These are phyloP conservation scores for Microascus cirrosus DNA, from an alignment of 2,329 filamentous ascomycete species.

Conservation along the genomic window DNA sequence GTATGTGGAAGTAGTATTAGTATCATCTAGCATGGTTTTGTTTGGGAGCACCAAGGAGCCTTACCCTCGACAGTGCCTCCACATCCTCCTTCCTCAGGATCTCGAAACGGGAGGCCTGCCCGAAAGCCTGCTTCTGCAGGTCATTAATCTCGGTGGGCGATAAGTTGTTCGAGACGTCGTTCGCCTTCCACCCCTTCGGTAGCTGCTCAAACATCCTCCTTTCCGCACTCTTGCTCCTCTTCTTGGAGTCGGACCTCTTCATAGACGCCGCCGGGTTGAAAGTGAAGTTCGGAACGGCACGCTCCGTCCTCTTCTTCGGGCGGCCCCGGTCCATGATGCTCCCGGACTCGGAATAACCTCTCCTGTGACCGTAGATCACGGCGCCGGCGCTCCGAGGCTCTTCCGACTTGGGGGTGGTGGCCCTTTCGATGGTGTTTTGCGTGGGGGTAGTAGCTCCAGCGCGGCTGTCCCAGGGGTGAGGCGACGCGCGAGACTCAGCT, in stretches of 20 bases:
- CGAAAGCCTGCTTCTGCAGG: conserved; percentile 49
- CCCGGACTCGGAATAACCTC: conserved; percentile 45
- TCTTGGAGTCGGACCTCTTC: conserved; percentile 25
- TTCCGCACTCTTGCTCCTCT: conserved; percentile 37
- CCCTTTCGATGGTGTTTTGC: conserved; percentile 10
- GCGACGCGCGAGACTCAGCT: conserved; percentile 28
- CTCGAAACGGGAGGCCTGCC: conserved; percentile 53
- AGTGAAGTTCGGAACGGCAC: not conserved
- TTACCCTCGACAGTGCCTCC: conserved; percentile 51
- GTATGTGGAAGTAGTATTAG: conserved; percentile 2
- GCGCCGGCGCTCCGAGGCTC: conserved; percentile 14
- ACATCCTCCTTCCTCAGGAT: conserved; percentile 53
- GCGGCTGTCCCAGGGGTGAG: conserved; percentile 30
- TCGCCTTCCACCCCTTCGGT: conserved; percentile 44
- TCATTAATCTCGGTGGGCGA: conserved; percentile 33
- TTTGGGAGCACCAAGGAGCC: not conserved
- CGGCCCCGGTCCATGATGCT: conserved; percentile 51
- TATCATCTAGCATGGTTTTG: not conserved
- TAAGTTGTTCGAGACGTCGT: conserved; percentile 38
- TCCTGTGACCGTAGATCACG: conserved; percentile 28
- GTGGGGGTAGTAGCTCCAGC: conserved; percentile 16
- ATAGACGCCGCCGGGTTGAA: conserved; percentile 7
- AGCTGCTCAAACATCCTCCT: conserved; percentile 47
- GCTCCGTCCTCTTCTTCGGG: conserved; percentile 37
- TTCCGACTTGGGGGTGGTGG: conserved; percentile 18